These are phyloP conservation scores for Amphichorda felina DNA, from an alignment of 2,329 filamentous ascomycete species.

Conservation along the genomic window DNA sequence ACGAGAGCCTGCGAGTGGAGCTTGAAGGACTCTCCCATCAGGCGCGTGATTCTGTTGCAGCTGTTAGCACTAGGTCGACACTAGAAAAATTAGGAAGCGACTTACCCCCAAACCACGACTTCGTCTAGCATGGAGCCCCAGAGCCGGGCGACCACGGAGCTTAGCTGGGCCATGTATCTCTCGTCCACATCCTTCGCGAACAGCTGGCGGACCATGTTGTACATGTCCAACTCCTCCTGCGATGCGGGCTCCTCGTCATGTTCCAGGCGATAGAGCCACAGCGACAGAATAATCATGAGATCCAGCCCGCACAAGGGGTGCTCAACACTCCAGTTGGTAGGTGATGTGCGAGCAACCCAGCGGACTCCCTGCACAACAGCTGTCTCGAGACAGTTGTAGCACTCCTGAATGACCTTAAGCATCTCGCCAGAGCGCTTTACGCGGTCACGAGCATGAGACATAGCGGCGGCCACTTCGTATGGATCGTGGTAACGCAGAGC, in stretches of 20 bases:
- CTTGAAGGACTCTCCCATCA: constrained; percentile 98
- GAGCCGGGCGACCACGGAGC: constrained; percentile 86
- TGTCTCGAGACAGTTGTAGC: constrained; percentile 95
- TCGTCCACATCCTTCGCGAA: constrained; percentile 88
- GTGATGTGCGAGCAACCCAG: constrained; percentile 95
- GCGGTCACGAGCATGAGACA: constrained; percentile 87
- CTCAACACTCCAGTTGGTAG: constrained; percentile 98
- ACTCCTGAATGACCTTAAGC: constrained; percentile 97
- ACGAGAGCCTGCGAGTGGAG: constrained; percentile 89
- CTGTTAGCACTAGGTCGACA: constrained; percentile 8
- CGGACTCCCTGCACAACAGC: constrained; percentile 88
- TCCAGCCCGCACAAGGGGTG: constrained; percentile 94
- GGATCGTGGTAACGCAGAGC: constrained; percentile 93
- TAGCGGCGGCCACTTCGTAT: constrained; percentile 91
- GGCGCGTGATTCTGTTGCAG: constrained; percentile 64
- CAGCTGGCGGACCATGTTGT: constrained; percentile 80
- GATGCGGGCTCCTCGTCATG: constrained; percentile 89
- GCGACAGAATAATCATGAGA: constrained; percentile 91
- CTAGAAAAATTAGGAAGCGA: constrained; percentile 14
- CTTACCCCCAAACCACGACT: constrained; percentile 98
- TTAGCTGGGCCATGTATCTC: constrained; percentile 69
- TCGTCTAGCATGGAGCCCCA: constrained; percentile 99
- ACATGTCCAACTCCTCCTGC: constrained; percentile 77
- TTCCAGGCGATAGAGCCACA: constrained; percentile 99
- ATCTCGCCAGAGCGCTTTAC: constrained; percentile 94